A percentile compares a stretch with the other conserved stretches of the same genome.
phyloP scores from a whole-genome alignment of 2,329 filamentous ascomycete genomes.

The Cladosporium sphaerospermum region DNA sequence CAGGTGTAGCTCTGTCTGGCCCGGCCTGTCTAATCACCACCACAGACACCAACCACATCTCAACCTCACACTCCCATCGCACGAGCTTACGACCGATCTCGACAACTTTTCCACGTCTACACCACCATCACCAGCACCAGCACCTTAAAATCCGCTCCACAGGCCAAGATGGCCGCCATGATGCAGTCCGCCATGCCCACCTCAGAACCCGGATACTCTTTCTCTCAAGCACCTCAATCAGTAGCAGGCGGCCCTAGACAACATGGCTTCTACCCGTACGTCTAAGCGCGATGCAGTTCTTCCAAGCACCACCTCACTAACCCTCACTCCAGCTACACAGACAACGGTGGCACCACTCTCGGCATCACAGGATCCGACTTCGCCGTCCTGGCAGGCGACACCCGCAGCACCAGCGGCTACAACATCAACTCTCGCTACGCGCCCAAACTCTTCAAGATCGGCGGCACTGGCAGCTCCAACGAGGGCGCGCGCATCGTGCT shows the following conservation, averaged over 20 bases:
- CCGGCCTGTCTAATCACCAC: no score
- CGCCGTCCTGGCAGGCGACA: conserved; percentile 94
- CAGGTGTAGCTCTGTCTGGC: no score
- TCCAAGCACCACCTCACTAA: conserved; percentile 5
- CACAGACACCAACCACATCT: neutral
- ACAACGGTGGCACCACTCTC: conserved; percentile 94
- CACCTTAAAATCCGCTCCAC: no score
- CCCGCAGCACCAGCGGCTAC: conserved; percentile 90
- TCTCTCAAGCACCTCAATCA: conserved; percentile 46
- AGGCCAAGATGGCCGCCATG: conserved; percentile 48
- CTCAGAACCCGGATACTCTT: conserved; percentile 55
- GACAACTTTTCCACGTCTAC: neutral
- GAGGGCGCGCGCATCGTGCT: conserved; percentile 81
- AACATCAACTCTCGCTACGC: conserved; percentile 96
- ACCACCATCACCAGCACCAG: neutral
- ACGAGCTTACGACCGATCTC: neutral
- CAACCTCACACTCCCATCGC: neutral
- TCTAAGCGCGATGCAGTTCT: neutral
- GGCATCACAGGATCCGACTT: conserved; percentile 93
- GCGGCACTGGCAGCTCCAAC: conserved; percentile 79
- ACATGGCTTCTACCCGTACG: conserved; percentile 91
- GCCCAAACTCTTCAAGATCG: conserved; percentile 96
- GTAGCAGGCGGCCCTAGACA: conserved; percentile 49
- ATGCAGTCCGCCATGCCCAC: conserved; percentile 45
- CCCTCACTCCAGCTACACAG: conserved; percentile 65